phyloP scores from a whole-genome alignment of 352 stramenopile species.

The Phytophthora syringae region DNA sequence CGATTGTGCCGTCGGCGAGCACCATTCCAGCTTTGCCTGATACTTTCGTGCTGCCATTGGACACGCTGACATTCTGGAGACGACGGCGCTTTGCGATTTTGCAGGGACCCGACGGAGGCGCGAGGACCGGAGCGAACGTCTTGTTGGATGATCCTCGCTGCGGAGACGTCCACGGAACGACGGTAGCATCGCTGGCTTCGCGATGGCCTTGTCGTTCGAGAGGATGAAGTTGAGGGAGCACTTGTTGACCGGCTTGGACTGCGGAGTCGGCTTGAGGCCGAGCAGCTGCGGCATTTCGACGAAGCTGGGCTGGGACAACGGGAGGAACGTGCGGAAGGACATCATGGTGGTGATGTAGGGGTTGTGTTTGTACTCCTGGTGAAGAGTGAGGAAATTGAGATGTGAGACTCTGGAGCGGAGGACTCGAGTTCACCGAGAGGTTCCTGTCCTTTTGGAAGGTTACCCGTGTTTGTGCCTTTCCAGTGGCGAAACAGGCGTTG shows the following conservation, averaged over 20 bases:
- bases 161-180: conserved; percentile 41
- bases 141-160: conserved; percentile 43
- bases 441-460: conserved; percentile 23
- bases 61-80: conserved; percentile 37
- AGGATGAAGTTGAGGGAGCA: conserved; percentile 66
- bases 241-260: conserved; percentile 47
- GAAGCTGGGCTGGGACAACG: conserved; percentile 43
- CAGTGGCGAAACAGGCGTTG: conserved; percentile 31
- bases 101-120: conserved; percentile 30
- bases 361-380: conserved; percentile 35
- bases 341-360: conserved; percentile 38
- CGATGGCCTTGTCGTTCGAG: conserved; percentile 25
- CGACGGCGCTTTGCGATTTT: conserved; percentile 41
- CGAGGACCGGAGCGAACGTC: conserved; percentile 42
- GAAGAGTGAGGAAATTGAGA: conserved; percentile 43
- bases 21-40: conserved; percentile 25
- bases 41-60: conserved; percentile 37
- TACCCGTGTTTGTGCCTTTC: conserved; percentile 24
- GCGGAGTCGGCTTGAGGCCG: conserved; percentile 29
- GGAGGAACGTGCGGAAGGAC: conserved; percentile 49
- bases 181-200: conserved; percentile 28
- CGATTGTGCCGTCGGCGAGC: conserved; percentile 25
- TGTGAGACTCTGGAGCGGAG: conserved; percentile 23
- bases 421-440: conserved; percentile 43
- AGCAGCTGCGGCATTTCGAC: conserved; percentile 47